These are phyloP conservation scores for Paxillus involutus DNA, from an alignment of 768 basidiomycete species.

Conservation along the genomic window DNA sequence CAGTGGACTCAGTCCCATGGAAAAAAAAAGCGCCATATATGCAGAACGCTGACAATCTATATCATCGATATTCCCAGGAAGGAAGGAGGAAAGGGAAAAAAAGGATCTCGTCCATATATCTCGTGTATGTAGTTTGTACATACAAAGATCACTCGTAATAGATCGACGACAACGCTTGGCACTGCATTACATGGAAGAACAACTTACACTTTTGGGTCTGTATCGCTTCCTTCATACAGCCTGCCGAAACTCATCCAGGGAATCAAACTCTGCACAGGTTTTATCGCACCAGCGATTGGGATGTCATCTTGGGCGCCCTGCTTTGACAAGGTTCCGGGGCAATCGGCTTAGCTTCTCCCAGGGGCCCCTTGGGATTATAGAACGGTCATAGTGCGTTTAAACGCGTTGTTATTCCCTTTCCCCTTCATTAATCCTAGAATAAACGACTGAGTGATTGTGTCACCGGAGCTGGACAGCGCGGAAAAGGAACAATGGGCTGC, in stretches of 20 bases:
- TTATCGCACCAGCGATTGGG: constrained; percentile 5
- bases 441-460: constrained; percentile 13
- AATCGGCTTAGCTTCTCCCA: constrained; percentile 22
- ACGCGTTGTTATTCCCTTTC: constrained; percentile 16
- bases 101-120: constrained; percentile 5
- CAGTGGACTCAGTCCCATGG: too few relatives aligned
- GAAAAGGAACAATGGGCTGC: constrained; percentile 2
- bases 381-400: constrained; percentile 21
- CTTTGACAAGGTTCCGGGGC: constrained; percentile 27
- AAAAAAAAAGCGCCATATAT: too few relatives aligned
- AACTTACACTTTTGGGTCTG: not conserved
- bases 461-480: not conserved
- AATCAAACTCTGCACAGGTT: not conserved
- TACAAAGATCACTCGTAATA: not conserved
- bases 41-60: not conserved
- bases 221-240: not conserved
- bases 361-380: constrained; percentile 6
- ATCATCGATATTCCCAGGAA: not conserved
- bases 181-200: not conserved
- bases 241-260: too few relatives aligned
- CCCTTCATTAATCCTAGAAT: constrained; percentile 26
- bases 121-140: too few relatives aligned
- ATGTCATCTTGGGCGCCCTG: not conserved
- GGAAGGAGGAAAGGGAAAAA: not conserved
- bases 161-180: constrained; percentile 13